Percentiles rank a stretch among this genome's conserved stretches.
Conservation (phyloP, 73 alveolate species). For the Effrenium voratum region DNA sequence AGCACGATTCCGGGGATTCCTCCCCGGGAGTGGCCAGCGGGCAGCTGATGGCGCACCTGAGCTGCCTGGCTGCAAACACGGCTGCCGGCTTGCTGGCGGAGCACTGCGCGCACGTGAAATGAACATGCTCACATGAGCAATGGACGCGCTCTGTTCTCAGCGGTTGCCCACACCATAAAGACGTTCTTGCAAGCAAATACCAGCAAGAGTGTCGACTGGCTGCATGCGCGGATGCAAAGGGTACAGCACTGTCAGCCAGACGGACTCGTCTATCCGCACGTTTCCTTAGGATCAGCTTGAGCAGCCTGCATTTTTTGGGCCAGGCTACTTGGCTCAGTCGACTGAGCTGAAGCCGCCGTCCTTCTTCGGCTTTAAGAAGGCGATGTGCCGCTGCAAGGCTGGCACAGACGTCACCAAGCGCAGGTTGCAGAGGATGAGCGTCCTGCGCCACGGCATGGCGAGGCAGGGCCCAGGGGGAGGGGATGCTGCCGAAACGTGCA, state of each 20-base stretch:
- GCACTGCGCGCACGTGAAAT: too few species aligned
- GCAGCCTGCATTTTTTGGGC: not conserved
- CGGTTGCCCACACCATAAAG: too few species aligned
- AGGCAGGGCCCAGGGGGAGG: not conserved
- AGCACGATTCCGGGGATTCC: slow-evolving; percentile 62
- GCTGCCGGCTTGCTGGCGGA: not conserved
- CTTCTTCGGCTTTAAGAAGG: slow-evolving; percentile 43
- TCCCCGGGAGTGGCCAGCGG: slow-evolving; percentile 81
- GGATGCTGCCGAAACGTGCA: too few species aligned
- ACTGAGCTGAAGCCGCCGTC: slow-evolving; percentile 18
- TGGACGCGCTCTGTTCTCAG: too few species aligned
- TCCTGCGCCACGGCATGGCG: slow-evolving; percentile 52
- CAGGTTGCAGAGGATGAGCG: slow-evolving; percentile 44
- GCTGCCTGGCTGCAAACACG: slow-evolving; percentile 30
- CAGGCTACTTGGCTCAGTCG: slow-evolving; percentile 10
- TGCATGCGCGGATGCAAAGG: too few species aligned
- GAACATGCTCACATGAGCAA: too few species aligned
- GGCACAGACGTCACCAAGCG: not conserved
- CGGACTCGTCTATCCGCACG: too few species aligned
- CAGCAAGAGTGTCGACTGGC: too few species aligned
- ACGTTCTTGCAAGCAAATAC: too few species aligned
- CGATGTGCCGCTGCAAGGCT: not conserved
- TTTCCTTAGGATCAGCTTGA: not conserved
- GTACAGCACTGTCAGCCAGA: too few species aligned
- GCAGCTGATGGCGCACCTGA: slow-evolving; percentile 74